Base-by-base conservation (phyloP, 805 yeast genomes). In the Blastobotrys parvus region DNA sequence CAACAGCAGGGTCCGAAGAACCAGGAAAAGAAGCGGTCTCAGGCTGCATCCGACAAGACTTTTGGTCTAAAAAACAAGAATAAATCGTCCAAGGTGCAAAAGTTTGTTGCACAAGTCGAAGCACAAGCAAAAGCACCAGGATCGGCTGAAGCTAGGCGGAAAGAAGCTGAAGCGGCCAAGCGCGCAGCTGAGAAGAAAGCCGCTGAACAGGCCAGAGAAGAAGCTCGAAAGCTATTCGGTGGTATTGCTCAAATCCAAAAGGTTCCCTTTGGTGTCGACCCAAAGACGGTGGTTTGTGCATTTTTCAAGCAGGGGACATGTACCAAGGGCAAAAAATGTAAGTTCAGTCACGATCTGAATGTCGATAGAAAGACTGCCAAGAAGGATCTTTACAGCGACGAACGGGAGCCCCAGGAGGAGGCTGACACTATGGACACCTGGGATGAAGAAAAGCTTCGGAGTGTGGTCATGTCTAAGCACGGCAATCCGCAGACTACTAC, bases 251-350 rank as follows among this genome's bases (percentile, higher is more conserved):
- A 76, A 43, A 72, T 69, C 37, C 97, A 86, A 62, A 87, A 86
- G 60, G 85, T 90, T 25, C 95, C 96, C 34, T 88, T 90, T 58
- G 98, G 98, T 42, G 97, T 88, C 46, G 97, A 92, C 66, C 98
- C 98, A 43, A 90, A 92, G 67, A 78, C 95, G 1, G 82, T 92
- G 29, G 65, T 92, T 17, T 92, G 98, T 75, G 84, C 85, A 45
- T 79, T 78, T 64, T 90, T 87, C 77, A 92, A 81, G 65, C 77
- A 82, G 52, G 87, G 95, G 20, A 71, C 72, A 40, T 92, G 98
- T 75, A 77, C 80, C 51, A 67, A 67, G 47, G 72, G 72, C 40
- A 30, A 51, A 29, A 72, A 76, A 56, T 92, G 98, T 78, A 92
- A 89, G 64, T 92, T 89, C 67, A 79, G 94, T 38, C 98, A 92